Conservation (phyloP, 768 basidiomycete species). For the Suillus fuscotomentosus region DNA sequence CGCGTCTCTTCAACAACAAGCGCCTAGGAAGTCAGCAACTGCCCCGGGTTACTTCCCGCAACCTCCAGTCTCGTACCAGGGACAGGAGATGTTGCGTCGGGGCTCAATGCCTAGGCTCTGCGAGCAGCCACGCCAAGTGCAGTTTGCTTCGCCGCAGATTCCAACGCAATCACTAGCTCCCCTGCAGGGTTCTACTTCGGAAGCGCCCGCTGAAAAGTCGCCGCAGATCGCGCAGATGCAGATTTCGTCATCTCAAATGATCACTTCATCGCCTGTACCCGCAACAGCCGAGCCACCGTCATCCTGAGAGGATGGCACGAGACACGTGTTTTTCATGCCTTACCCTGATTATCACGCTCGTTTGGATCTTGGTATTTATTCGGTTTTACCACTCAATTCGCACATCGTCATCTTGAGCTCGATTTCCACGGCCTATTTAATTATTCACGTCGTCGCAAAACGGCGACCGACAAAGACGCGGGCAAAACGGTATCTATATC, state of each 20-base stretch:
- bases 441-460: conserved; percentile 19
- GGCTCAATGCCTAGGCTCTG: conserved; percentile 25
- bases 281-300: conserved; percentile 18
- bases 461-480: conserved; percentile 16
- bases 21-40: conserved; percentile 33
- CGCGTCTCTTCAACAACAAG: conserved; percentile 45
- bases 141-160: conserved; percentile 31
- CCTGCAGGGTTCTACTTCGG: conserved; percentile 26
- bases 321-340: not conserved
- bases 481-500: conserved; percentile 16
- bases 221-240: conserved; percentile 20
- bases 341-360: conserved; percentile 2
- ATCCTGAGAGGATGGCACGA: conserved; percentile 13
- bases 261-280: conserved; percentile 19
- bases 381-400: conserved; percentile 24
- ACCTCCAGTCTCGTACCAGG: conserved; percentile 21
- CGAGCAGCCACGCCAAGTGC: conserved; percentile 22
- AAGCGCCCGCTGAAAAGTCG: conserved; percentile 20
- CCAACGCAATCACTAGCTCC: conserved; percentile 25
- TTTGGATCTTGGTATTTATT: conserved; percentile 29
- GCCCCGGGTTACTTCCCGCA: conserved; percentile 33
- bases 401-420: conserved; percentile 12
- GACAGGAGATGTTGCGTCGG: conserved; percentile 29
- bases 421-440: conserved; percentile 32
- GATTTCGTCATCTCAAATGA: conserved; percentile 24